A percentile compares a stretch with the other conserved stretches of the same genome.
These are phyloP conservation scores for Mucor ambiguus DNA, from an alignment of 371 early-diverging fungal species.

Conservation along the genomic window DNA sequence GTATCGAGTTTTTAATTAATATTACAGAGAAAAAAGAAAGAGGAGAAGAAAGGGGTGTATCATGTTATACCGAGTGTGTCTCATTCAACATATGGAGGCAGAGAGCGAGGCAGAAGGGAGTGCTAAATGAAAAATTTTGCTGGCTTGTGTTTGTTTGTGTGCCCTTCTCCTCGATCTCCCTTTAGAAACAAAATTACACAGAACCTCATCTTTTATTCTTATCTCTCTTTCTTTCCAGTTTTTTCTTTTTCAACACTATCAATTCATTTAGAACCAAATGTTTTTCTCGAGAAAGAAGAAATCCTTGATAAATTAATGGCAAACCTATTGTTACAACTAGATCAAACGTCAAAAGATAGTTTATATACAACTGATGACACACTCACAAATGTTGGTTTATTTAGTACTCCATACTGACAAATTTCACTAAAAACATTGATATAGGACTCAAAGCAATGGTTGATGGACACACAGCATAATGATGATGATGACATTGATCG, in stretches of 20 bases:
- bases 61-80: neutral
- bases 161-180: neutral
- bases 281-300: neutral
- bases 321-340: conserved; percentile 2
- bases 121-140: neutral
- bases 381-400: conserved; percentile 7
- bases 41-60: neutral
- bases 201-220: neutral
- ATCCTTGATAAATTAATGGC: neutral
- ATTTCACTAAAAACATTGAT: neutral
- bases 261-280: neutral
- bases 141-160: neutral
- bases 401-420: neutral
- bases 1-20: conserved; percentile 1
- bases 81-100: neutral
- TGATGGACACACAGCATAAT: neutral
- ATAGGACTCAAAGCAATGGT: neutral
- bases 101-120: neutral
- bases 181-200: neutral
- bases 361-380: neutral
- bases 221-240: neutral
- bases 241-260: neutral
- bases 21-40: neutral
- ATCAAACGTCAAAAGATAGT: conserved; percentile 4
- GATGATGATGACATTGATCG: conserved; percentile 1